Base-by-base conservation (phyloP, 257 asterid species). In the Capsicum chinense region DNA sequence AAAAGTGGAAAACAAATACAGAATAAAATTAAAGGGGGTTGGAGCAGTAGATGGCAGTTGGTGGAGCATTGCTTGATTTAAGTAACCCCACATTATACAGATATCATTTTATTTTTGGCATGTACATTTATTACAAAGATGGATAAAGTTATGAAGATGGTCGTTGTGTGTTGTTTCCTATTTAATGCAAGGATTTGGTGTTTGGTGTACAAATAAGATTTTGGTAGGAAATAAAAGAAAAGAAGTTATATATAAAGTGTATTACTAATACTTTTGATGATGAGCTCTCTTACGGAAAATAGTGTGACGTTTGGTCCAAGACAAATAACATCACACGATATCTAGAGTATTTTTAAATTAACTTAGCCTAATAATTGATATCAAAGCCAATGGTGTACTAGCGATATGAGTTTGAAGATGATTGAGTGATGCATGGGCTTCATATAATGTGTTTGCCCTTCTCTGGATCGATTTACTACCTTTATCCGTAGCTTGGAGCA, bases 31-130 rank as follows among this genome's bases (percentile, higher is more conserved):
- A 21, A 21, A 11, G 14, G 14, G 13, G 15, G 56, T 69, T 69
- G 79, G 39, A 71, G 56, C 52, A 44, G 79, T 79, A 21, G 37
- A 56, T 64, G 73, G 8, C 42, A 73, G 87, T 84, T 37, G 83
- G 83, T 84, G 70, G 74, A 80, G 33, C 16, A 15, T 67, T 70
- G 17, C 58, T 47, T 74, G 80, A 9, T 39, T 69, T 69, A 15
- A 16, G 78, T 19, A 69, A 69, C 14, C 19, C 56, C 54, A 26
- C 33, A 39, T 39, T 39, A 69, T 37, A 68, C 33, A 26, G 1
- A 26, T 26, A 26, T 26, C 33, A 26, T 37, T 13, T 56, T 56
- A 2, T 58, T 57, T 67, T 37, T 37, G 76, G 21, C 21, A 33
- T 69, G 19, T 7, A 69, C 78, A 69, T 39, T 69, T 69, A 69